Base-by-base conservation (phyloP, 2,329 filamentous ascomycete genomes). In the Neofusicoccum sp. region DNA sequence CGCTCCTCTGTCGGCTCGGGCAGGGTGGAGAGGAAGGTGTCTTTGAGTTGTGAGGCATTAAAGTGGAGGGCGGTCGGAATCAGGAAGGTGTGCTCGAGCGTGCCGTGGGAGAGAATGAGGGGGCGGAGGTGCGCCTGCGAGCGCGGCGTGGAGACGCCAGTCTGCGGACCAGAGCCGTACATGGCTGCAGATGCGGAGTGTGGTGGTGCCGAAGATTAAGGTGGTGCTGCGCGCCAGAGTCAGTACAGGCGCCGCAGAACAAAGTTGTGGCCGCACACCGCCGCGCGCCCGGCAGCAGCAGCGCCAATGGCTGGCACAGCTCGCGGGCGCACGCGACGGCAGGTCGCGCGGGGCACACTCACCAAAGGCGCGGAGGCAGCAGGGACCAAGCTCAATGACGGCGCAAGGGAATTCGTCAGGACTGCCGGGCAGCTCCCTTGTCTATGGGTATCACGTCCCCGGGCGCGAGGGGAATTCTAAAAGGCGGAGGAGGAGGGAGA, bases 21-120 rank as follows among this genome's bases (percentile, higher is more conserved):
- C 70, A 99, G 85, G 67, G 89, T 92, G 52, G 91, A 85, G 68
- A 88, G 86, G 81, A 99, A 99, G 69, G 88, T 86, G 71, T 97
- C 93, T 84, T 94, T 96, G 75, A 98, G 85, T 81, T 97, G 92
- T 65, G 93, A 90, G 71, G 95, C 95, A 79, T 95, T 93, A 84
- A 96, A 99, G 81, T 99, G 95, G 67, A 97, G 87, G 73, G 89
- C 91, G 70, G 95, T 98, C 64, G 95, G 94, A 75, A 99, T 91
- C 74, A 97, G 89, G 78, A 99, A 95, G 61, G 92, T 94, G 74
- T 96, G 92, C 79, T 99, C 95, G 80, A 99, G 93, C 62, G 92
- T 92, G 77, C 96, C 95, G 80, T 99, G 95, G 69, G 88, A 86
- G 74, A 99, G 86, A 72, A 91, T 92, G 75, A 99, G 87, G 67